Percentiles rank a stretch among this genome's conserved stretches.
phyloP scores from a whole-genome alignment of 495 filamentous ascomycete genomes.

The Tuber melanosporum region DNA sequence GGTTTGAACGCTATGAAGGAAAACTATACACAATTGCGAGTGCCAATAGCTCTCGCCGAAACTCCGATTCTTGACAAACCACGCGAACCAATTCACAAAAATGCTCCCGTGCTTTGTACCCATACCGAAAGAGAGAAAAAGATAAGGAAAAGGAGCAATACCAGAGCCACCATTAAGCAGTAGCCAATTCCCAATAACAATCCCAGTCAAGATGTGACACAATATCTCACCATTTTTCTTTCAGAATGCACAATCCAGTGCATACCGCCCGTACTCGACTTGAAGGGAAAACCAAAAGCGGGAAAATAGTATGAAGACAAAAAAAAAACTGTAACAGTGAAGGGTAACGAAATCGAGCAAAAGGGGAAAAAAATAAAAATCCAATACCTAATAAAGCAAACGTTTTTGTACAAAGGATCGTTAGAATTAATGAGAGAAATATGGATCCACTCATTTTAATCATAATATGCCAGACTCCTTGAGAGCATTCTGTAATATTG shows the following conservation, averaged over 20 bases:
- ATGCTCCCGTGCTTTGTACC: conserved; percentile 41
- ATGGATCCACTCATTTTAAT: conserved; percentile 44
- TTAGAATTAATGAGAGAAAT: conserved; percentile 26
- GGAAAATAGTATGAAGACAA: conserved; percentile 38
- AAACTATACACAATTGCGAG: conserved; percentile 43
- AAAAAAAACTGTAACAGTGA: conserved; percentile 30
- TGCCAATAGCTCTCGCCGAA: conserved; percentile 39
- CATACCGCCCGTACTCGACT: conserved; percentile 26
- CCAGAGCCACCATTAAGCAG: conserved; percentile 24
- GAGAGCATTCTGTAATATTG: conserved; percentile 93
- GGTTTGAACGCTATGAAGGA: conserved; percentile 35
- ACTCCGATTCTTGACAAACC: conserved; percentile 42
- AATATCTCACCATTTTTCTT: conserved; percentile 28
- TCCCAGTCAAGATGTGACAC: conserved; percentile 34
- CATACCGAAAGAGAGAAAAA: conserved; percentile 39
- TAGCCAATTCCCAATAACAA: conserved; percentile 32
- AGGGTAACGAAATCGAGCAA: conserved; percentile 12
- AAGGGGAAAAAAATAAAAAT: conserved; percentile 32
- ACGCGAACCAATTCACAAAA: conserved; percentile 39
- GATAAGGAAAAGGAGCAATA: conserved; percentile 35
- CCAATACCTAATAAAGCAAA: conserved; percentile 31
- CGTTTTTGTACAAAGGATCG: conserved; percentile 40
- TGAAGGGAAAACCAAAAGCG: conserved; percentile 33
- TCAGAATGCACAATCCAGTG: conserved; percentile 34
- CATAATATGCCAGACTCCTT: conserved; percentile 96